phyloP scores from a whole-genome alignment of 2,329 filamentous ascomycete genomes.

The Colletotrichum scovillei region DNA sequence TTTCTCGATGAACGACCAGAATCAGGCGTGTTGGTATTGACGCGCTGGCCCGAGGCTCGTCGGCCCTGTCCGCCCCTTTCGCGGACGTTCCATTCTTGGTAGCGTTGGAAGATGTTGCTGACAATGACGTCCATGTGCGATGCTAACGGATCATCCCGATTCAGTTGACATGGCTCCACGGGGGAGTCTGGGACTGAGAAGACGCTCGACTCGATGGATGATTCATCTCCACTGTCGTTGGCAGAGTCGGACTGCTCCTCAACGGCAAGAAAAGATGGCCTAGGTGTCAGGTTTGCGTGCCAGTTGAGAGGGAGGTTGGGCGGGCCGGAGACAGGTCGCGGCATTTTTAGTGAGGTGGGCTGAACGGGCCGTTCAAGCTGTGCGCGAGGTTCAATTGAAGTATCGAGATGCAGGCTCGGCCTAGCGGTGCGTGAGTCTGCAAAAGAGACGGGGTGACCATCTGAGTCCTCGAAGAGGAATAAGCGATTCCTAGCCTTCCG shows the following conservation, averaged over 20 bases:
- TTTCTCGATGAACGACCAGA: conserved; percentile 17
- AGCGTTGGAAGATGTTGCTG: neutral
- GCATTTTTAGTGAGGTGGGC: neutral
- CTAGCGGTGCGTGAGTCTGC: neutral
- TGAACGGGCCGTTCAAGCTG: neutral
- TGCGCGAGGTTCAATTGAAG: neutral
- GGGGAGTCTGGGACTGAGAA: conserved; percentile 21
- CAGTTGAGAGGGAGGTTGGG: neutral
- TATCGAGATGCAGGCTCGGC: neutral
- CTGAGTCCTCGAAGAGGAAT: neutral
- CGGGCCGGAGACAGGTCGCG: neutral
- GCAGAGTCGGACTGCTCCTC: neutral
- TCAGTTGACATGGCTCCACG: neutral
- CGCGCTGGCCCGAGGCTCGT: neutral
- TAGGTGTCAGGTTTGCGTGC: neutral
- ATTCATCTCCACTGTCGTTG: conserved; percentile 15
- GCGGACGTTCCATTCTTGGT: neutral
- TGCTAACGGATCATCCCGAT: conserved; percentile 5
- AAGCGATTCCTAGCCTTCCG: neutral
- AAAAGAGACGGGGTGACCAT: neutral
- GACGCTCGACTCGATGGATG: conserved; percentile 16
- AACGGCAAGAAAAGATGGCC: neutral
- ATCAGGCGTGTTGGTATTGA: neutral
- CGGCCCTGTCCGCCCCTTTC: conserved; percentile 4
- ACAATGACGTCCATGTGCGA: neutral